Evolutionary conservation across 2,329 filamentous ascomycete genomes (phyloP).

Genomic region (Gyromitra esculenta): DNA sequence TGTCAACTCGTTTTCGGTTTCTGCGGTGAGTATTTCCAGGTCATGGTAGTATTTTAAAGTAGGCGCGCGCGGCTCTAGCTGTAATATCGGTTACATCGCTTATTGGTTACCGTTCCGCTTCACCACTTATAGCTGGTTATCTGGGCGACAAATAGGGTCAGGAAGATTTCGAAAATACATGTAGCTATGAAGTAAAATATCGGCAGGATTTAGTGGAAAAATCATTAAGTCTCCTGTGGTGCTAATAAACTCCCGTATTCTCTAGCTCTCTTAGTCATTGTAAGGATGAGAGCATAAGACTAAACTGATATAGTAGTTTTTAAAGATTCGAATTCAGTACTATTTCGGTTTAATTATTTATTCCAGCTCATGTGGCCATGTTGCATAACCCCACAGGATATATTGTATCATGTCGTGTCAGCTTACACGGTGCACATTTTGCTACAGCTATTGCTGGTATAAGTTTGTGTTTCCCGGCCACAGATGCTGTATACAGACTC

Average conservation of each 20-base stretch:
- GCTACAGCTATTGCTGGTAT: not conserved
- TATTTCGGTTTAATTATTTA: not conserved
- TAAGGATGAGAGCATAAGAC: not conserved
- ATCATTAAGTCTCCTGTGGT: not conserved
- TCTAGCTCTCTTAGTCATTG: not conserved
- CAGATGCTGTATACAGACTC: not conserved
- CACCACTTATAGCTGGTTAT: not conserved
- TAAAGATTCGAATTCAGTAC: not conserved
- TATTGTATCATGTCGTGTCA: conserved; percentile 1
- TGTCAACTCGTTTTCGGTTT: not conserved
- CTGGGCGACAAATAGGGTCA: not conserved
- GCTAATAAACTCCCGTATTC: not conserved
- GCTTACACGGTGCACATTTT: not conserved
- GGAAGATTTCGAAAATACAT: not conserved
- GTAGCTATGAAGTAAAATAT: too few species aligned
- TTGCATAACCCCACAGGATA: not conserved
- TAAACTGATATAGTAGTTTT: not conserved
- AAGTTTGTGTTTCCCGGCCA: not conserved
- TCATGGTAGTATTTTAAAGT: not conserved
- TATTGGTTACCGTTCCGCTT: not conserved
- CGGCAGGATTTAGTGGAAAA: too few species aligned
- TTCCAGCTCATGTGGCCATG: not conserved
- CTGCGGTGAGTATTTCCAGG: conserved; percentile 2
- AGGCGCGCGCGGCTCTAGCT: conserved; percentile 5
- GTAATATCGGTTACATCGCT: conserved; percentile 10